Conservation (phyloP, 176 grass and related monocot species). For the Zea mays region Zm-B73-REFERENCE-NAM-5.0 NC_050097.1:13892001-13892500, state of each 20-base stretch:
- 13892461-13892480: slow-evolving; percentile 94
- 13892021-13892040: background rate
- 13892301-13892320: background rate
- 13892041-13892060: slow-evolving; percentile 37
- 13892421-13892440: slow-evolving; percentile 20
- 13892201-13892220: slow-evolving; percentile 14
- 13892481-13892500: slow-evolving; percentile 87
- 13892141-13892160: slow-evolving; percentile 78
- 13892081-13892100: slow-evolving; percentile 88
- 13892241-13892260: background rate
- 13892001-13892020: background rate
- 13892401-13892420: background rate
- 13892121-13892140: slow-evolving; percentile 82
- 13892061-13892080: slow-evolving; percentile 86
- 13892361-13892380: slow-evolving; percentile 1
- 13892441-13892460: slow-evolving; percentile 80
- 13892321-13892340: background rate
- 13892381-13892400: slow-evolving; percentile 4
- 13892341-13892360: background rate
- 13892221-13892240: slow-evolving; percentile 8
- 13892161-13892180: slow-evolving; percentile 80
- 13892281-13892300: background rate
- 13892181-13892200: slow-evolving; percentile 37
- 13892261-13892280: background rate
- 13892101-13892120: slow-evolving; percentile 82